phyloP scores from a whole-genome alignment of 1,139 yeast species.

The Torulaspora pretoriensis region DNA sequence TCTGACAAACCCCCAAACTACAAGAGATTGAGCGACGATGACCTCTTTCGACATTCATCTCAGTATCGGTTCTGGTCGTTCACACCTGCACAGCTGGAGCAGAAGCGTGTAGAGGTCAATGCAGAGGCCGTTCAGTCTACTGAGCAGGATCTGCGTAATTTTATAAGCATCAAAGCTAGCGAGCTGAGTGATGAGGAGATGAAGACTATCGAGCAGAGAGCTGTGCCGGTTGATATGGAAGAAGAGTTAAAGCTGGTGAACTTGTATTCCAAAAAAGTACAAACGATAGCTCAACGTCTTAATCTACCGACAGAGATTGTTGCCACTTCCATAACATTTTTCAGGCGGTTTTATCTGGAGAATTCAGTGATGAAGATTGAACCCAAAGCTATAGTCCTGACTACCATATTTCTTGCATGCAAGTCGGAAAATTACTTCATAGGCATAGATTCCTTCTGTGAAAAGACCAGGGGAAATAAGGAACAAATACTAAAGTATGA shows the following conservation, averaged over 20 bases:
- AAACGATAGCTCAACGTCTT: constrained; percentile 53
- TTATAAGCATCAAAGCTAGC: constrained; percentile 38
- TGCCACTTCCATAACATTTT: constrained; percentile 82
- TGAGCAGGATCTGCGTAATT: constrained; percentile 37
- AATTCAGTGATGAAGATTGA: constrained; percentile 82
- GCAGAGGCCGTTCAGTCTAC: constrained; percentile 48
- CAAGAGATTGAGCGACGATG: constrained; percentile 60
- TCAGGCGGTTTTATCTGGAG: constrained; percentile 72
- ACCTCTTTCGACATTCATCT: constrained; percentile 77
- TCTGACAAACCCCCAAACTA: constrained; percentile 20
- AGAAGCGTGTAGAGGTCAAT: constrained; percentile 48
- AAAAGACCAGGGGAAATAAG: constrained; percentile 58
- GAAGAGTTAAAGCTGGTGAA: constrained; percentile 68
- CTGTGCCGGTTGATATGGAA: constrained; percentile 52
- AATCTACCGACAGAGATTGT: constrained; percentile 61
- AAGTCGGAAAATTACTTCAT: constrained; percentile 89
- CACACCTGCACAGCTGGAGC: constrained; percentile 51
- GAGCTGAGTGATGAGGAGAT: constrained; percentile 36
- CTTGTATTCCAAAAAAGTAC: constrained; percentile 68
- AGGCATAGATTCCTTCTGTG: constrained; percentile 75
- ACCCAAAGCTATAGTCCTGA: constrained; percentile 76
- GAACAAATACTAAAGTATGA: constrained; percentile 73
- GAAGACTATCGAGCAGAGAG: constrained; percentile 39
- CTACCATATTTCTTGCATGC: constrained; percentile 87
- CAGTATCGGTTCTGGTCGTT: constrained; percentile 87